phyloP scores from a whole-genome alignment of 225 moss, liverwort and hornwort species.

The Rhytidiadelphus loreus region DNA sequence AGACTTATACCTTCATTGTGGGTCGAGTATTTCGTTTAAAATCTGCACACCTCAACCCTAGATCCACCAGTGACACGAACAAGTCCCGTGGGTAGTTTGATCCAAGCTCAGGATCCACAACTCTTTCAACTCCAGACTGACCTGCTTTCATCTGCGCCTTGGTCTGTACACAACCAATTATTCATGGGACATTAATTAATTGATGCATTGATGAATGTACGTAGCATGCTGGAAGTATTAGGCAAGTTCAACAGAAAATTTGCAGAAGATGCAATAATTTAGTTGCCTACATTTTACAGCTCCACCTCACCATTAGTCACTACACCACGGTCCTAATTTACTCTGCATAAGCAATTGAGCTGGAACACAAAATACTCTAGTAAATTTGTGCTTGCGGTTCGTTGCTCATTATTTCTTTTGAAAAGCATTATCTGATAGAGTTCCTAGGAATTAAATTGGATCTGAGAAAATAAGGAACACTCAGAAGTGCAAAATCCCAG shows the following conservation, averaged over 20 bases:
- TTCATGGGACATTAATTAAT: not conserved
- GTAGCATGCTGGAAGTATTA: not conserved
- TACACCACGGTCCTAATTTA: too few species aligned
- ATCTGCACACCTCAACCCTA: constrained; percentile 21
- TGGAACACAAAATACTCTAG: not conserved
- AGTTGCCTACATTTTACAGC: not conserved
- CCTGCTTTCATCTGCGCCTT: constrained; percentile 12
- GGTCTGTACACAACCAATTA: not conserved
- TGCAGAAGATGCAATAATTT: not conserved
- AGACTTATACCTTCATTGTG: constrained; percentile 27
- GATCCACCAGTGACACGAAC: constrained; percentile 18
- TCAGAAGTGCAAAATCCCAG: not conserved
- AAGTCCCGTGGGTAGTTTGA: constrained; percentile 9
- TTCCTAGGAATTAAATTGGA: too few species aligned
- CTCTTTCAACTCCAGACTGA: not conserved
- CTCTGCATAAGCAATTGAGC: not conserved
- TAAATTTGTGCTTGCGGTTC: not conserved
- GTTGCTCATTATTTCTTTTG: not conserved
- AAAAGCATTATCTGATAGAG: not conserved
- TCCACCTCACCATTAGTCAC: not conserved
- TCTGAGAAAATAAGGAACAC: not conserved
- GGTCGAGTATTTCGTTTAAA: constrained; percentile 24
- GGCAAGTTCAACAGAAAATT: not conserved
- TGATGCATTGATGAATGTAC: not conserved
- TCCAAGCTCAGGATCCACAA: constrained; percentile 34